Base-by-base conservation (phyloP, 2,329 filamentous ascomycete genomes). In the Pezicula rhizophila region DNA sequence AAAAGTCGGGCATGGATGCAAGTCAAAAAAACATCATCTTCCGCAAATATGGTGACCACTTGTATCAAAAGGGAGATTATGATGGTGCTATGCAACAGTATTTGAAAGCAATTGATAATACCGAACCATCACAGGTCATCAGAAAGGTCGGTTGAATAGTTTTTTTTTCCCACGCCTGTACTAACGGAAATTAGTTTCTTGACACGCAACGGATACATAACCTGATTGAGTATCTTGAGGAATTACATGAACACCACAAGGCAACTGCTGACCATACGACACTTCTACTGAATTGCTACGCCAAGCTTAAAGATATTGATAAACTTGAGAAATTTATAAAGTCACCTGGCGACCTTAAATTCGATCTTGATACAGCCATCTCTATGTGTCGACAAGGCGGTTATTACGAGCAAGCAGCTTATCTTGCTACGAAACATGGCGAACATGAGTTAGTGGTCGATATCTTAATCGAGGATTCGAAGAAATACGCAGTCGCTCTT, bases 31-130 rank as follows among this genome's bases (percentile, higher is more conserved):
- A 95, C 60, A 75, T 87, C 50, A 99, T 99, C 50, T 95, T 92
- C 63, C 84, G 92, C 50, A 91, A 85, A 64, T 97, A 96, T 66
- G 93, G 92, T 11, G 93, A 99, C 64, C 88, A 92, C 61, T 70
- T 97, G 3, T 97, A 99, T 61, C 89, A 95, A 56, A 96, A 95
- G 62, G 89, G 87, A 4, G 91, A 96, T 63, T 99, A 92, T 62
- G 93, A 99, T 63, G 93, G 88, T 6, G 91, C 95, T n/a, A 99
- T 99, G 95, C 86, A 95, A 60, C 93, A 97, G 66, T 99, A 99
- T 64, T 82, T 99, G 53, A 87, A 89, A 58, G 92, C 95, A 0
- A 96, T 99, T 51, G 91, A 96, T 63, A 93, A 89, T 51, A 97
- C 92, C 0, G 92, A 97, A 61, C 92, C 92, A 6, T 96, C 92